These are phyloP conservation scores for Leccinum obscurum DNA, from an alignment of 768 basidiomycete genomes.

Conservation along the genomic window DNA sequence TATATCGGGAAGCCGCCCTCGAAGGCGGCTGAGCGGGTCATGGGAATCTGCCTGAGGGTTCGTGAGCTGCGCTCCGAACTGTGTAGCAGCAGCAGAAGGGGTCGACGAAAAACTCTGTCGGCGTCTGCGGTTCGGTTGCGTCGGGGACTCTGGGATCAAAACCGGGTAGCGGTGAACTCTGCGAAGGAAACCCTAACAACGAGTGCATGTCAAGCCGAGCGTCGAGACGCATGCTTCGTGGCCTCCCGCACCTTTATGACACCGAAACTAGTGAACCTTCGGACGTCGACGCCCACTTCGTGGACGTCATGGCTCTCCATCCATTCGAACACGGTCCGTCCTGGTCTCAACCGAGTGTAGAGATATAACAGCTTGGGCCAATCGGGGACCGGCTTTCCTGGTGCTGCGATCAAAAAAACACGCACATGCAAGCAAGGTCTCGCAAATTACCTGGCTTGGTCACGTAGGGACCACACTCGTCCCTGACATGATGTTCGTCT, in stretches of 20 bases:
- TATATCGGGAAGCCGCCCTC: conserved; percentile 26
- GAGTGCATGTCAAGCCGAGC: neutral
- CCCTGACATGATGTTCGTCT: conserved; percentile 77
- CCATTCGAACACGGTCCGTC: conserved; percentile 86
- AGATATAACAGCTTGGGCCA: conserved; percentile 87
- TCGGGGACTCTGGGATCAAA: conserved; percentile 46
- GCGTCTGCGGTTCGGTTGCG: conserved; percentile 26
- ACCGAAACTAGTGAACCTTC: conserved; percentile 96
- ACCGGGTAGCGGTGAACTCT: conserved; percentile 94
- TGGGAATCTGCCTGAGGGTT: conserved; percentile 8
- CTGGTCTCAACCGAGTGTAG: conserved; percentile 84
- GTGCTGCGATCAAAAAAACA: conserved; percentile 2
- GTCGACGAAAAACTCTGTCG: conserved; percentile 32
- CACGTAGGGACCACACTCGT: conserved; percentile 93
- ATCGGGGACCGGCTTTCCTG: conserved; percentile 64
- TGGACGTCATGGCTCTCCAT: conserved; percentile 75
- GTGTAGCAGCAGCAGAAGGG: conserved; percentile 4
- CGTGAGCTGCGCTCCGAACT: conserved; percentile 12
- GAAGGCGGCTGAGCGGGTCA: conserved; percentile 18
- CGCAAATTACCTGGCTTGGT: conserved; percentile 60
- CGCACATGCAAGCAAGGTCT: neutral
- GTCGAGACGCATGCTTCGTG: neutral
- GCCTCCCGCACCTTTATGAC: conserved; percentile 78
- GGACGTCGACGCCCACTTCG: conserved; percentile 77
- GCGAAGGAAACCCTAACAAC: conserved; percentile 77